Conservation (phyloP, 176 grass and related monocot species). For the Eleusine indica region DNA sequence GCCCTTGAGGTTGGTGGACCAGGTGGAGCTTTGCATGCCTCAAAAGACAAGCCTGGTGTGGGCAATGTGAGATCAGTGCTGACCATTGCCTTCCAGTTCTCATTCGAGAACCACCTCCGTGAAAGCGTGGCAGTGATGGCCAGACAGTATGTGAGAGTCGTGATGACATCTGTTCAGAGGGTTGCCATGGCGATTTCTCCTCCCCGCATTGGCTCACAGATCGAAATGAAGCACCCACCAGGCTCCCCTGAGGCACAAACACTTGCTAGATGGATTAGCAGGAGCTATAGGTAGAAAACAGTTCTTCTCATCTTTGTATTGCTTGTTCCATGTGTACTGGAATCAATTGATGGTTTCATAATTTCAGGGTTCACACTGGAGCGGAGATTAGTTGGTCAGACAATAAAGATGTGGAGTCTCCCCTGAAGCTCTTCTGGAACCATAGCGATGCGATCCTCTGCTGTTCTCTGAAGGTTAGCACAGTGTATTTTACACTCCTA, state of each 20-base stretch:
- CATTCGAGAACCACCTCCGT: constrained; percentile 79
- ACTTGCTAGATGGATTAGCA: constrained; percentile 71
- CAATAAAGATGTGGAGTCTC: constrained; percentile 40
- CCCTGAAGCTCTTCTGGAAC: constrained; percentile 80
- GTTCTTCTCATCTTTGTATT: background rate
- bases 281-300: constrained; percentile 74
- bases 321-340: background rate
- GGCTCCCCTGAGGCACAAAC: constrained; percentile 79
- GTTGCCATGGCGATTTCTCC: constrained; percentile 92
- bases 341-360: background rate
- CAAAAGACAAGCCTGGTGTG: background rate
- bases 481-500: accelerated
- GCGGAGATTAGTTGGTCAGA: constrained; percentile 58
- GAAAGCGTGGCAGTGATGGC: constrained; percentile 88
- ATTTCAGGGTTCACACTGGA: constrained; percentile 75
- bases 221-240: constrained; percentile 63
- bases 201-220: constrained; percentile 47
- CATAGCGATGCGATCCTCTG: constrained; percentile 83
- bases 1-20: constrained; percentile 86
- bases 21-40: constrained; percentile 33
- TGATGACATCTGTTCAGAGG: constrained; percentile 86
- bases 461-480: constrained; percentile 78
- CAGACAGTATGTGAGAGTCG: constrained; percentile 73
- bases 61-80: constrained; percentile 66
- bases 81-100: constrained; percentile 93